Evolutionary conservation across 441 rosid genomes (phyloP).

Genomic region (Erodium moschatum): DNA sequence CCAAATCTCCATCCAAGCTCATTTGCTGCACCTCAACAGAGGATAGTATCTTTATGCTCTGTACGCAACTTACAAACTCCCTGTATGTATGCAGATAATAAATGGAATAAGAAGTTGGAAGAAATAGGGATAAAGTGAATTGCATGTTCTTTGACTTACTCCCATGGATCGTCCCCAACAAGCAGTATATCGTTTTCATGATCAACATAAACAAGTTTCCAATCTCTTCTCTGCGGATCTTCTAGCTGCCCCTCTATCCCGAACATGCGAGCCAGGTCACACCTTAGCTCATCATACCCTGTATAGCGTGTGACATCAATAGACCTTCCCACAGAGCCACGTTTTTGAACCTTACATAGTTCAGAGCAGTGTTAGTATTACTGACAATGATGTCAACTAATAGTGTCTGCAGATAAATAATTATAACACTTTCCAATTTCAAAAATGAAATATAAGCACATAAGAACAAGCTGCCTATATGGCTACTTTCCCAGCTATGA

Average conservation of each 20-base stretch:
- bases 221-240: conserved; percentile 81
- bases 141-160: conserved; percentile 42
- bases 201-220: conserved; percentile 89
- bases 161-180: conserved; percentile 98
- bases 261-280: conserved; percentile 85
- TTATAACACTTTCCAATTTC: too few species aligned
- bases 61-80: conserved; percentile 85
- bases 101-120: not conserved
- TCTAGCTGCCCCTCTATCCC: conserved; percentile 92
- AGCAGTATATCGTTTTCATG: conserved; percentile 87
- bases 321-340: conserved; percentile 95
- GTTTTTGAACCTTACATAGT: conserved; percentile 71
- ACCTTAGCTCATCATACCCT: conserved; percentile 76
- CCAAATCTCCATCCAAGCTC: conserved; percentile 88
- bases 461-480: not conserved
- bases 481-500: not conserved
- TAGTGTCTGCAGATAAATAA: not conserved
- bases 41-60: conserved; percentile 87
- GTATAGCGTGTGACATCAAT: conserved; percentile 79
- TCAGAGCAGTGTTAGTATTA: conserved; percentile 17
- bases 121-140: not conserved
- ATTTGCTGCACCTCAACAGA: conserved; percentile 89
- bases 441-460: not conserved
- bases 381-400: not conserved
- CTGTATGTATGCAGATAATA: conserved; percentile 30